Conservation (phyloP, 2,329 filamentous ascomycete species). For the Monilinia laxa region DNA sequence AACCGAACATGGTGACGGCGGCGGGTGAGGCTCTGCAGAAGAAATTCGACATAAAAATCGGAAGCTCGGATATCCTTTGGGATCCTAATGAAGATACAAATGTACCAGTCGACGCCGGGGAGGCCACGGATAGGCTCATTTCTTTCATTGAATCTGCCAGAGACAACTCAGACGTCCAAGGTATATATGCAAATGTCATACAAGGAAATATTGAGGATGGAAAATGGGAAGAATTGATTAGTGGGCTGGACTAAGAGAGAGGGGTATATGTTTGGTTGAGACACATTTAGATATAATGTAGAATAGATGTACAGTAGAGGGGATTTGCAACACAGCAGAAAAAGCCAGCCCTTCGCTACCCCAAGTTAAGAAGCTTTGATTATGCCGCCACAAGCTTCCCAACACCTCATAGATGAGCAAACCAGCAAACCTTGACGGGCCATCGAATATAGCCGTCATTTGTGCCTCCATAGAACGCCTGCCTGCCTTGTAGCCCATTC, state of each 20-base stretch:
- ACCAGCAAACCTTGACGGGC: background rate
- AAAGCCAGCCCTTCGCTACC: background rate
- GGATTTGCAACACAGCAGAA: background rate
- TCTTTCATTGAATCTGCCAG: constrained; percentile 59
- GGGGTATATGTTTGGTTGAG: constrained; percentile 27
- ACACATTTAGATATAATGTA: constrained; percentile 24
- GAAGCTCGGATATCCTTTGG: constrained; percentile 81
- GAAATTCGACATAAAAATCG: constrained; percentile 63
- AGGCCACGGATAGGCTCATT: constrained; percentile 56
- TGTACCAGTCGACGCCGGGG: constrained; percentile 59
- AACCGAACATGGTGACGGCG: constrained; percentile 62
- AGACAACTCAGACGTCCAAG: constrained; percentile 72
- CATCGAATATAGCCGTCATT: background rate
- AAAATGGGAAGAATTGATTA: constrained; percentile 53
- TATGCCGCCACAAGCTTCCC: background rate
- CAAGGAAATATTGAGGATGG: constrained; percentile 53
- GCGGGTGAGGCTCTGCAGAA: constrained; percentile 64
- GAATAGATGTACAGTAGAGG: constrained; percentile 7
- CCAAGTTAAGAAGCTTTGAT: background rate
- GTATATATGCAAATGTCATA: constrained; percentile 71
- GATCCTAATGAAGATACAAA: constrained; percentile 77
- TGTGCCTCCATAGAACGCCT: constrained; percentile 7
- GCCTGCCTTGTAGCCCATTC: constrained; percentile 4
- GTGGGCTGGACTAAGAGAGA: constrained; percentile 49
- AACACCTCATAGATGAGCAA: background rate